Evolutionary conservation across 1,139 yeast species (phyloP).

Genomic region (Pichia sp.): DNA sequence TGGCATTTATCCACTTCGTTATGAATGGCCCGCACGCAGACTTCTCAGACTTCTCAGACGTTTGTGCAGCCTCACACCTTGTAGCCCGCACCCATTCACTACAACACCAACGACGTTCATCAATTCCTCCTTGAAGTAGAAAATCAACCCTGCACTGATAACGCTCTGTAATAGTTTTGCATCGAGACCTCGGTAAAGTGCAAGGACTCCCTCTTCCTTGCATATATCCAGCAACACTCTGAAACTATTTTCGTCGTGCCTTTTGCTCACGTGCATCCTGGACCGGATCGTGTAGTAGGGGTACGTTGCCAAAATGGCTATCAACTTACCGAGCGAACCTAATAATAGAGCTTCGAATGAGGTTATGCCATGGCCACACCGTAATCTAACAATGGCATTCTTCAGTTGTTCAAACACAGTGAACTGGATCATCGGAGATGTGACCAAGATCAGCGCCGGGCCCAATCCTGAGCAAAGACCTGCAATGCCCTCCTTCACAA

Average conservation of each 20-base stretch:
- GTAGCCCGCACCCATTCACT: conserved; percentile 16
- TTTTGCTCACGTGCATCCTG: conserved; percentile 69
- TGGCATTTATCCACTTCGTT: not conserved
- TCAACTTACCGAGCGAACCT: conserved; percentile 85
- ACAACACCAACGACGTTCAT: conserved; percentile 35
- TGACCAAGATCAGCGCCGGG: conserved; percentile 79
- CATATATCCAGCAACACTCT: conserved; percentile 45
- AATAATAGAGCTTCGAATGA: conserved; percentile 72
- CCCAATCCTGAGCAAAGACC: conserved; percentile 78
- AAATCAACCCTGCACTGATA: conserved; percentile 81
- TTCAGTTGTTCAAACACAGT: conserved; percentile 85
- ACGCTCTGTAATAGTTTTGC: conserved; percentile 81
- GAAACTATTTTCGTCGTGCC: conserved; percentile 31
- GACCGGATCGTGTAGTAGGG: conserved; percentile 89
- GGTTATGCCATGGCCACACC: conserved; percentile 32
- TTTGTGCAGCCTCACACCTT: too few relatives aligned
- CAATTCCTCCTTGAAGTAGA: conserved; percentile 85
- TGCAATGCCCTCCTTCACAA: conserved; percentile 61
- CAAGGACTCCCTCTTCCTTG: conserved; percentile 61
- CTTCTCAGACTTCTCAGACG: too few relatives aligned
- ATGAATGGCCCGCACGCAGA: too few relatives aligned
- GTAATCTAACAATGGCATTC: conserved; percentile 51
- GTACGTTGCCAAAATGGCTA: conserved; percentile 81
- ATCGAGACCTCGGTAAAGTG: conserved; percentile 74
- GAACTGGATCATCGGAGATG: conserved; percentile 88